A percentile compares a stretch with the other conserved stretches of the same genome.
Evolutionary conservation across 176 grass and related monocot genomes (phyloP).

Genomic region (Urochloa ruziziensis): DNA sequence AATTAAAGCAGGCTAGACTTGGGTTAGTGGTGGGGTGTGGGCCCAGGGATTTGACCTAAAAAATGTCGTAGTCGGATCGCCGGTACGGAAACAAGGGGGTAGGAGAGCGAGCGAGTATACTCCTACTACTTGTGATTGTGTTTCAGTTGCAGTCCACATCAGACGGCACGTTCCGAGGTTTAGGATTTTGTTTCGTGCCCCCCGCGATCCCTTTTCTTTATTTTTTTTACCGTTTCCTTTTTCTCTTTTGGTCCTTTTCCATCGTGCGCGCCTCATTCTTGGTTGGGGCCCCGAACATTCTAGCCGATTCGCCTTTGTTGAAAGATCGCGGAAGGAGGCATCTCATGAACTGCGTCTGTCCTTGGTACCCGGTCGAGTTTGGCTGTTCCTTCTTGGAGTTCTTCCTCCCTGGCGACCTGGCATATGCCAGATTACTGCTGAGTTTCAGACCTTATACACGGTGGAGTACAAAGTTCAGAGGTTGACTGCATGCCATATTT

Average conservation of each 20-base stretch:
- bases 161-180: slow-evolving; percentile 18
- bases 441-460: no score
- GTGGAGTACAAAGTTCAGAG: no score
- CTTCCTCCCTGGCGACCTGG: not conserved
- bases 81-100: slow-evolving; percentile 22
- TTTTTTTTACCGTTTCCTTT: not conserved
- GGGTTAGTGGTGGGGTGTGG: not conserved
- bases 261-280: not conserved
- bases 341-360: not conserved
- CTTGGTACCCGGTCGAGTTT: not conserved
- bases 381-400: not conserved
- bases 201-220: not conserved
- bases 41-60: slow-evolving; percentile 29
- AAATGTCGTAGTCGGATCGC: slow-evolving; percentile 20
- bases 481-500: no score
- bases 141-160: slow-evolving; percentile 26
- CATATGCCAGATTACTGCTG: no score
- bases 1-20: not conserved
- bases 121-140: not conserved
- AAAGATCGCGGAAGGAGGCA: not conserved
- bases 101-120: no score
- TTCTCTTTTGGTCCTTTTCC: not conserved
- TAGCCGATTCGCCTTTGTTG: not conserved
- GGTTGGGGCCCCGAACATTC: not conserved
- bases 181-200: not conserved